Percentiles rank a stretch among this genome's conserved stretches.
These are phyloP conservation scores for Citrus inodora DNA, from an alignment of 345 rosid genomes.

Conservation along the genomic window DNA sequence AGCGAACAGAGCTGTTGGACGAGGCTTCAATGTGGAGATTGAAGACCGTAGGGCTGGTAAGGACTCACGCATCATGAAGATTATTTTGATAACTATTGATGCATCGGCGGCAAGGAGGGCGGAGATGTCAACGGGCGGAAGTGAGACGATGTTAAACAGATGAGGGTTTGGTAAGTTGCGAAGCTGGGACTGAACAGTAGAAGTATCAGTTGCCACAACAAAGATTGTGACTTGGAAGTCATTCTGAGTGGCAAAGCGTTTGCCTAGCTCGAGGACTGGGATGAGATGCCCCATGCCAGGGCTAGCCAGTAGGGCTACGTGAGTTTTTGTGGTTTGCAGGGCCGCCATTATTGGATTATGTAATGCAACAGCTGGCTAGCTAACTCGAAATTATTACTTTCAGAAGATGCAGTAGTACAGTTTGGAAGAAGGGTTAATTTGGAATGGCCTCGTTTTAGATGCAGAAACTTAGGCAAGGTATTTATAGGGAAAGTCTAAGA, in stretches of 20 bases:
- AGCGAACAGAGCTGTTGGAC: conserved; percentile 34
- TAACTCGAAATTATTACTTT: too few species aligned
- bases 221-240: conserved; percentile 34
- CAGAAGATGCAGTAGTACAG: too few species aligned
- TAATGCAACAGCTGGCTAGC: background rate
- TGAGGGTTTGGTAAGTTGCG: background rate
- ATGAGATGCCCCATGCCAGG: conserved; percentile 57
- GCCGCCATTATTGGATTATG: background rate
- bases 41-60: conserved; percentile 16
- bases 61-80: conserved; percentile 15
- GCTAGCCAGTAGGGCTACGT: conserved; percentile 33
- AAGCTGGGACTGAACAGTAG: conserved; percentile 16
- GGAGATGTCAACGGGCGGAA: conserved; percentile 28
- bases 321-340: conserved; percentile 19
- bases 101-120: background rate
- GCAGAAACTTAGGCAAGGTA: background rate
- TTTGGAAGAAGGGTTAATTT: background rate
- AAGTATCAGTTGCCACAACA: conserved; percentile 23
- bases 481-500: background rate
- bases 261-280: conserved; percentile 42
- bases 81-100: background rate
- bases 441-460: background rate
- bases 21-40: conserved; percentile 11
- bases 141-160: conserved; percentile 20
- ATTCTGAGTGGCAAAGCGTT: conserved; percentile 29